These are phyloP conservation scores for Litsea cubeba DNA, from an alignment of 164 flowering plant species.

Conservation along the genomic window DNA sequence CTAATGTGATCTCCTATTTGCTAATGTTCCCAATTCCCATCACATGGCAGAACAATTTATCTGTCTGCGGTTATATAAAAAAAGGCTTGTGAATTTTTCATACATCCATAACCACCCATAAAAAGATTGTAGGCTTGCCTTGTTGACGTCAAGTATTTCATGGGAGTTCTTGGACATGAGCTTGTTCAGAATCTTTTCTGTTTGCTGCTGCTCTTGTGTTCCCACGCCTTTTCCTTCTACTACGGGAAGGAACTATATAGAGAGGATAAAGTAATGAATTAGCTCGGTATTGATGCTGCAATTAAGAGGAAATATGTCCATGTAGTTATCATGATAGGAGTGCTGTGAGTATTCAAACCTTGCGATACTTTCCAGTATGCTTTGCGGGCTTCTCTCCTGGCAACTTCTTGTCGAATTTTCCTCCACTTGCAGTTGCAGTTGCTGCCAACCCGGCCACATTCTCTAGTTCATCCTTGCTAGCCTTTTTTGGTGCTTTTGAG, in stretches of 20 bases:
- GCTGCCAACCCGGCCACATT: constrained; percentile 85
- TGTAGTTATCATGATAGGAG: constrained; percentile 2
- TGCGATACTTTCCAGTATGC: constrained; percentile 73
- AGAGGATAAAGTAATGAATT: constrained; percentile 5
- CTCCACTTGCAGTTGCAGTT: constrained; percentile 90
- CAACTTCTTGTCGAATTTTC: constrained; percentile 91
- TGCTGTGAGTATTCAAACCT: constrained; percentile 39
- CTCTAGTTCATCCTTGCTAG: constrained; percentile 60
- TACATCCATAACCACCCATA: not conserved
- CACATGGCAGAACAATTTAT: too few species aligned
- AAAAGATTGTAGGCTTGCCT: constrained; percentile 36
- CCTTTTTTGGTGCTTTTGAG: constrained; percentile 56
- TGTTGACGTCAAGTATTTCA: constrained; percentile 68
- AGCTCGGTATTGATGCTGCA: not conserved
- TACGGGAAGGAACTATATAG: constrained; percentile 54
- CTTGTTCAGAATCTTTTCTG: constrained; percentile 75
- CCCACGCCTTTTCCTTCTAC: constrained; percentile 76
- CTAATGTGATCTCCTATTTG: too few species aligned
- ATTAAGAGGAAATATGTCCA: not conserved
- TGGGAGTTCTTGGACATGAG: constrained; percentile 74
- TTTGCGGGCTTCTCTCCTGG: constrained; percentile 83
- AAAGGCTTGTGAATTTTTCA: too few species aligned
- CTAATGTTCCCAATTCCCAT: too few species aligned
- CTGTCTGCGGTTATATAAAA: too few species aligned
- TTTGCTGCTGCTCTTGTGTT: constrained; percentile 63